These are phyloP conservation scores for Dacryopinax primogenitus DNA, from an alignment of 768 basidiomycete genomes.

Conservation along the genomic window DNA sequence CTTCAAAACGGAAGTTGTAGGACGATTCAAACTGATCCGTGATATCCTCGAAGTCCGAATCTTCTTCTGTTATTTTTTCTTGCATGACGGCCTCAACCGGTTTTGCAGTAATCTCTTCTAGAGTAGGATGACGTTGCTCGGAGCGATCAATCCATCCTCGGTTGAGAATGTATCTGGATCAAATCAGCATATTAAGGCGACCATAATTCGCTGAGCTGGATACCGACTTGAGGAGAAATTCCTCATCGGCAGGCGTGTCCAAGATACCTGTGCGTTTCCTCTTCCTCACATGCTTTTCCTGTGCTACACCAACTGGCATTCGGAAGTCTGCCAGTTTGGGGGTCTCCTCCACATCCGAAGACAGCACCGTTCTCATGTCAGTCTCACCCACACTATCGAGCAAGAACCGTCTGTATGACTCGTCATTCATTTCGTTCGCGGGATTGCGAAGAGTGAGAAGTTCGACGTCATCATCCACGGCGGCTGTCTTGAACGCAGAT, in stretches of 20 bases:
- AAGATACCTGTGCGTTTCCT: conserved; percentile 22
- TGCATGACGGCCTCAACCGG: conserved; percentile 18
- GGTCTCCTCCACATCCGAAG: conserved; percentile 25
- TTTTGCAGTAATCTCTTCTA: conserved; percentile 54
- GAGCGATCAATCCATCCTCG: conserved; percentile 92
- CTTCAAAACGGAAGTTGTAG: conserved; percentile 97
- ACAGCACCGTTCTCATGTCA: conserved; percentile 48
- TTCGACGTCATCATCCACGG: conserved; percentile 30
- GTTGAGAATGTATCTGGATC: conserved; percentile 78
- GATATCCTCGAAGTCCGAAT: conserved; percentile 68
- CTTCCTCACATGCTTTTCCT: conserved; percentile 17
- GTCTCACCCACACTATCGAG: conserved; percentile 70
- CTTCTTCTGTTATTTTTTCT: conserved; percentile 24
- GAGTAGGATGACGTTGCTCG: conserved; percentile 64
- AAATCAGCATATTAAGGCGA: conserved; percentile 8
- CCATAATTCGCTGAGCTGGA: neutral
- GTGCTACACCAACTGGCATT: conserved; percentile 23
- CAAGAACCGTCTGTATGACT: conserved; percentile 73
- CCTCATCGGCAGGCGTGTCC: conserved; percentile 60
- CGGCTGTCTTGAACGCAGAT: conserved; percentile 55
- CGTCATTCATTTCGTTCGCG: conserved; percentile 57
- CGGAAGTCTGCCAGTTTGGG: conserved; percentile 18
- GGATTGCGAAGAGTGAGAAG: conserved; percentile 64
- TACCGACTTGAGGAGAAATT: conserved; percentile 80
- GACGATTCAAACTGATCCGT: conserved; percentile 88